phyloP scores from a whole-genome alignment of 208 protist species.

The Leishmania arabica region DNA sequence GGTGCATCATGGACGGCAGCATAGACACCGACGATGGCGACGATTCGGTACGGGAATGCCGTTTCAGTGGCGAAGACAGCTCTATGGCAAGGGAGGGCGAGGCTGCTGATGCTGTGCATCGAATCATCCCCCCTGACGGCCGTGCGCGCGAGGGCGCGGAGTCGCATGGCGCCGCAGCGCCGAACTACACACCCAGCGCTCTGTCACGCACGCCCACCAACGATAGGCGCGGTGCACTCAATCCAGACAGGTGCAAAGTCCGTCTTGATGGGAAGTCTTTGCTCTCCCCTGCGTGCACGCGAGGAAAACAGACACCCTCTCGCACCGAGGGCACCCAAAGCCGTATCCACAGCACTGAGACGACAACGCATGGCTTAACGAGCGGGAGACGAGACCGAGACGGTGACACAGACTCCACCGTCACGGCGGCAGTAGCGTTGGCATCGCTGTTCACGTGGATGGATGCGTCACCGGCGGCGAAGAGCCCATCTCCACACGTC shows the following conservation, averaged over 20 bases:
- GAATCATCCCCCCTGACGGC: background rate
- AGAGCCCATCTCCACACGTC: background rate
- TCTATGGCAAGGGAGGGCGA: background rate
- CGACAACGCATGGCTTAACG: background rate
- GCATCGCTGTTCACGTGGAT: background rate
- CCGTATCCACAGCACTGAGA: background rate
- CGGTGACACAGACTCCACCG: constrained; percentile 3
- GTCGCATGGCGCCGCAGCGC: background rate
- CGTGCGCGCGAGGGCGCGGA: background rate
- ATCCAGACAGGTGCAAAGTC: background rate
- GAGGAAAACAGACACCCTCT: background rate
- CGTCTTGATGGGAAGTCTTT: background rate
- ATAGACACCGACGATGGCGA: background rate
- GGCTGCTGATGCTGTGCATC: background rate
- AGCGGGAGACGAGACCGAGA: constrained; percentile 5
- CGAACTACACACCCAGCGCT: background rate
- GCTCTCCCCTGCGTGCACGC: background rate
- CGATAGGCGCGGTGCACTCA: background rate
- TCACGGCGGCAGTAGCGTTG: background rate
- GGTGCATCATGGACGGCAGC: constrained; percentile 2
- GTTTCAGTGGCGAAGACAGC: background rate
- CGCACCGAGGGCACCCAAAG: background rate
- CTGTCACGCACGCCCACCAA: background rate
- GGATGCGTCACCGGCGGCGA: background rate
- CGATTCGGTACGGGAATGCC: background rate